Evolutionary conservation across 1,139 yeast genomes (phyloP).

Genomic region (Yamadazyma taylorii): DNA sequence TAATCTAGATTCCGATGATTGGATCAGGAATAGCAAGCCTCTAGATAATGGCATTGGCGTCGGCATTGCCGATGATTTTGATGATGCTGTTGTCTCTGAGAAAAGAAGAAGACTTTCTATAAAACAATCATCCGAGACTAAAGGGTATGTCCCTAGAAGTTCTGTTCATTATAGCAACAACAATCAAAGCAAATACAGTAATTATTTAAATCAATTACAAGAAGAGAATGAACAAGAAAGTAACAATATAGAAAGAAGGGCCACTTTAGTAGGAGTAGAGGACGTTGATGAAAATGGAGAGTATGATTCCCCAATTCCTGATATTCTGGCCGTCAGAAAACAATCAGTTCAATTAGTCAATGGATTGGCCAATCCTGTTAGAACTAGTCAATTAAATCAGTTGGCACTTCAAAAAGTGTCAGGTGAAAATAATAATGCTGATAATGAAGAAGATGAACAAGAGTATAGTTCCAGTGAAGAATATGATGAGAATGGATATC

Average conservation of each 20-base stretch:
- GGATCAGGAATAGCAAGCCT: background rate
- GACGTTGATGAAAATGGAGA: constrained; percentile 8
- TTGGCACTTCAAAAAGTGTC: background rate
- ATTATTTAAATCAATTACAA: constrained; percentile 24
- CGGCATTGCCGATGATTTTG: background rate
- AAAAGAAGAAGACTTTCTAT: constrained; percentile 34
- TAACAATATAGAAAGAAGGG: constrained; percentile 33
- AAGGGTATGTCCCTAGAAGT: constrained; percentile 27
- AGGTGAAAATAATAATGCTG: constrained; percentile 2
- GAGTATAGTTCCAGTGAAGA: background rate
- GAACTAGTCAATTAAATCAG: background rate
- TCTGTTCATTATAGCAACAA: constrained; percentile 18
- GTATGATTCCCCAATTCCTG: constrained; percentile 22
- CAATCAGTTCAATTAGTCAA: constrained; percentile 20
- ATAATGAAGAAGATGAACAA: constrained; percentile 5
- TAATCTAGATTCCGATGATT: background rate
- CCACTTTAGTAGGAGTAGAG: constrained; percentile 14
- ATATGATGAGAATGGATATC: constrained; percentile 5
- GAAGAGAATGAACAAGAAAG: constrained; percentile 26
- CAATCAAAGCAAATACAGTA: constrained; percentile 27
- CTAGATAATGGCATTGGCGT: no score
- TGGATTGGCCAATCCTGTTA: constrained; percentile 9
- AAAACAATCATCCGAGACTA: constrained; percentile 21
- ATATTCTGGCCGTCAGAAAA: constrained; percentile 16
- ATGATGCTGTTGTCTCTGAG: constrained; percentile 24